Evolutionary conservation across 257 asterid genomes (phyloP).

Genomic region (Lycium ferocissimum): DNA sequence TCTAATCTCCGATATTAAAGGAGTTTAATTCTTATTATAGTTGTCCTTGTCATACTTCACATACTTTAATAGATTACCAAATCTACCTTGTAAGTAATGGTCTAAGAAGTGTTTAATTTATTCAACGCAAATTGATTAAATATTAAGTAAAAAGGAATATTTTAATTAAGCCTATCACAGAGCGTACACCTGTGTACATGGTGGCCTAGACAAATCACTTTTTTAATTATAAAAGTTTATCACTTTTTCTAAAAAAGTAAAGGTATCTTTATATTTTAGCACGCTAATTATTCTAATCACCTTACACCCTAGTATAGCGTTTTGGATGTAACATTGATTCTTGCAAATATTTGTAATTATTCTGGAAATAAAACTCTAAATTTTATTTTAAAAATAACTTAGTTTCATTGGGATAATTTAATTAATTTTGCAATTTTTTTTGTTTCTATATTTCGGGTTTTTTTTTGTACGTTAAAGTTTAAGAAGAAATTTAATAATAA

Average conservation of each 20-base stretch:
- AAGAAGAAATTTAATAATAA: background rate
- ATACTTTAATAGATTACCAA: conserved; percentile 23
- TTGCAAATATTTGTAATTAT: no score
- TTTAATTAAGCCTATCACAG: background rate
- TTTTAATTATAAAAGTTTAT: background rate
- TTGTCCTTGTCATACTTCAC: conserved; percentile 12
- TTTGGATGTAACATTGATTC: no score
- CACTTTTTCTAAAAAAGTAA: background rate
- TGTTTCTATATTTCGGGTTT: background rate
- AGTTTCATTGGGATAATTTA: background rate
- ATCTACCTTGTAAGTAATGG: conserved; percentile 5
- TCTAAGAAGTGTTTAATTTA: background rate
- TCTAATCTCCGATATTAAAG: conserved; percentile 27
- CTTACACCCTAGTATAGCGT: background rate
- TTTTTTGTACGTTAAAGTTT: background rate
- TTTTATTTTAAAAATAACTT: no score
- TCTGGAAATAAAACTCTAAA: no score
- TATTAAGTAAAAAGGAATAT: background rate
- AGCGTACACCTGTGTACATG: conserved; percentile 15
- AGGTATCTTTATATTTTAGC: background rate
- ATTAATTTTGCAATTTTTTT: background rate
- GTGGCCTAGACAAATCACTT: conserved; percentile 4
- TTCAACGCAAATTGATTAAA: background rate
- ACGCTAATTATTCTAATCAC: background rate
- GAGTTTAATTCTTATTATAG: conserved; percentile 9